Evolutionary conservation across 176 grass and related monocot genomes (phyloP), one percentile per base, ranked within the genome.

Genomic region (Aegilops tauschii): DNA sequence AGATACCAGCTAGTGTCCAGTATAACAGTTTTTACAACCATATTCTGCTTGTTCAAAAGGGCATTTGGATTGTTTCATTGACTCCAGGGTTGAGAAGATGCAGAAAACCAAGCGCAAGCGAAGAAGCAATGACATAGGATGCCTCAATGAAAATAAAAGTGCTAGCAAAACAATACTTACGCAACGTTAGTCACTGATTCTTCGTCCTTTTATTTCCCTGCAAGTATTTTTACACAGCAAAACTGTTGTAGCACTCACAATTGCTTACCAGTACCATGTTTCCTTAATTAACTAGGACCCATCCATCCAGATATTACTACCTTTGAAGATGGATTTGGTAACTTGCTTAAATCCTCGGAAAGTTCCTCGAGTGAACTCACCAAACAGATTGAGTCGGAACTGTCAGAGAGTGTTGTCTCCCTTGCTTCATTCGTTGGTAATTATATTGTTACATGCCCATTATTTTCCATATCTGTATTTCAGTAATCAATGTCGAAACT

Each of bases 331-430:
- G 61, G 2, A 30, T 49, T 3, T 18, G 61, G 2, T 47, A 47
- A 80, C 61, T 47, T 66, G 61, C 17, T 25, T 80, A 31, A 80
- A 80, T 29, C 5, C 28, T 8, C 42, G 32, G 27, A 67, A 68
- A 81, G 28, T 68, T 82, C 29, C 64, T 54, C 44, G 0, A 35
- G 9, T 69, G 7, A 68, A 8, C 64, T 69, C 16, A 35, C 10
- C 9, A 67, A 82, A 34, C 79, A 81, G 39, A 45, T 82, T 66
- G 64, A 29, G 28, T 68, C 42, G 50, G 0, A 31, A 21, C 2
- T 82, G 52, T 68, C 64, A n/a, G 64, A 82, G 52, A 52, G 79
- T 35, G 27, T 82, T n/a, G 79, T 35, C 10, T 50, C 79, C 5
- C 27, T 82, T 52, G 79, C 64, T 69, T 82, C 64, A 35, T 79